phyloP scores from a whole-genome alignment of 495 filamentous ascomycete genomes.

The Trichoderma asperelloides region DNA sequence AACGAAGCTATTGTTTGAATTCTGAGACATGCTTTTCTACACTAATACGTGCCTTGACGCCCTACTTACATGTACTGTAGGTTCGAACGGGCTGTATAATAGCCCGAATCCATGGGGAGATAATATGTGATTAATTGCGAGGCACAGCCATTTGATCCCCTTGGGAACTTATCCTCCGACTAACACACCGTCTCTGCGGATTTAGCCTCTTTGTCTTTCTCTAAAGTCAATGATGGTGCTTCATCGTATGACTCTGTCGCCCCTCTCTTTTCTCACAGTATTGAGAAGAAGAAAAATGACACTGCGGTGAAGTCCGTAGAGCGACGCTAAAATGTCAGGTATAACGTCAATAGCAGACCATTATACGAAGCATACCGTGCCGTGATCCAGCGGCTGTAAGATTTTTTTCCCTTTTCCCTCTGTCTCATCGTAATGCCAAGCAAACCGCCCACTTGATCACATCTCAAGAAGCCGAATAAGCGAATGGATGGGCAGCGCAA shows the following conservation, averaged over 20 bases:
- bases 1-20: not conserved
- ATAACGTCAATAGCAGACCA: not conserved
- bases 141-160: not conserved
- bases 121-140: not conserved
- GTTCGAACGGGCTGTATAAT: not conserved
- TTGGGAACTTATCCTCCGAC: not conserved
- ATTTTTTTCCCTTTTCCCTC: not conserved
- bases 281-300: not conserved
- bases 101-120: not conserved
- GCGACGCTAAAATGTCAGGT: not conserved
- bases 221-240: not conserved
- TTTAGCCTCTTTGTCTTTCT: not conserved
- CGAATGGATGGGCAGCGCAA: not conserved
- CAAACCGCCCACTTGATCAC: not conserved
- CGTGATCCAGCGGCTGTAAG: not conserved
- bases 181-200: too few species aligned
- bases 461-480: constrained; percentile 5
- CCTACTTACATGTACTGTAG: not conserved
- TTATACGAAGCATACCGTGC: not conserved
- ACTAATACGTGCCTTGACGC: not conserved
- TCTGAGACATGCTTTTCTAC: not conserved
- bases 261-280: not conserved
- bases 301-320: not conserved
- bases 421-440: not conserved
- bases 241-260: not conserved